A percentile compares a stretch with the other conserved stretches of the same genome.
Evolutionary conservation across 73 alveolate species (phyloP).

Genomic region (Paramecium pentaurelia): DNA sequence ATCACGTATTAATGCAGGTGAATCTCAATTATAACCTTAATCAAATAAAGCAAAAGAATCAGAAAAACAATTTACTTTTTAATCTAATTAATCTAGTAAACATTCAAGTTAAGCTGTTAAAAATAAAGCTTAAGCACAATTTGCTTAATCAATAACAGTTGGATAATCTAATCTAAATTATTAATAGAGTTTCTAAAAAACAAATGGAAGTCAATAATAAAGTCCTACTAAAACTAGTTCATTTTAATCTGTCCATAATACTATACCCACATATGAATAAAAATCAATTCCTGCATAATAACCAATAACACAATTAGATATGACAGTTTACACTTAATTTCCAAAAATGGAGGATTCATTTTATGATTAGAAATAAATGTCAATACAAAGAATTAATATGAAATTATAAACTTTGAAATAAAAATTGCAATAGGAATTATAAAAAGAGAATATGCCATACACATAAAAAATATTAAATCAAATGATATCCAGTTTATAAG

Average conservation of each 20-base stretch:
- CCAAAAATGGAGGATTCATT: conserved; percentile 10
- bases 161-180: not conserved
- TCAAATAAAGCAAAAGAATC: not conserved
- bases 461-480: not conserved
- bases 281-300: not conserved
- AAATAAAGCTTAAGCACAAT: not conserved
- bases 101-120: not conserved
- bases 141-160: not conserved
- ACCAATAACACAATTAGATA: not conserved
- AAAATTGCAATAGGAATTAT: not conserved
- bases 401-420: not conserved
- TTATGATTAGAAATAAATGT: not conserved
- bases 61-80: not conserved
- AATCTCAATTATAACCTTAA: not conserved
- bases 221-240: not conserved
- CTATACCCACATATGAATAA: not conserved
- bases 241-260: not conserved
- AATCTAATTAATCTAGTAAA: not conserved
- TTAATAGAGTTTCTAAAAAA: not conserved
- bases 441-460: conserved; percentile 32
- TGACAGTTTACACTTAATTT: not conserved
- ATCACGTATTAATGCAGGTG: not conserved
- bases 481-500: not conserved
- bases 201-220: not conserved
- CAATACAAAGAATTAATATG: not conserved